phyloP scores from a whole-genome alignment of 108 stramenopile genomes.

The Cyclostephanos tholiformis region DNA sequence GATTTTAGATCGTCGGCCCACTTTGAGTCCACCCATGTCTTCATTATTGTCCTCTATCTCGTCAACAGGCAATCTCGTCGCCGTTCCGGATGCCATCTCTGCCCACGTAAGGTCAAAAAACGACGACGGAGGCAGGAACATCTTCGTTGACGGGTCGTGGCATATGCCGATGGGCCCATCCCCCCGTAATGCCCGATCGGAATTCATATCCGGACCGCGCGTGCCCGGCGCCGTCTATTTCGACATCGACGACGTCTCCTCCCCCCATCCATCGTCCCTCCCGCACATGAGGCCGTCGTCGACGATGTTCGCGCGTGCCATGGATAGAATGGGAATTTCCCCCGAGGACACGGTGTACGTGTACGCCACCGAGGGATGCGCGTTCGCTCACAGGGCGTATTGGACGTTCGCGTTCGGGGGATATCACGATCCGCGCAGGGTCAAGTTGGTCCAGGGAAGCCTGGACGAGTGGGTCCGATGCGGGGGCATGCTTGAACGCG shows the following conservation, averaged over 20 bases:
- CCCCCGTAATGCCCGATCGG: conserved; percentile 24
- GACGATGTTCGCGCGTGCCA: conserved; percentile 46
- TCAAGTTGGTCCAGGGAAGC: conserved; percentile 65
- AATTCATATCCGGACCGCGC: conserved; percentile 60
- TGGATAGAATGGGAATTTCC: conserved; percentile 55
- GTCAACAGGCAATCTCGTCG: conserved; percentile 11
- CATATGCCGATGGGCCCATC: conserved; percentile 35
- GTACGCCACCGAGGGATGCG: conserved; percentile 56
- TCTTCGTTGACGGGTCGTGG: conserved; percentile 52
- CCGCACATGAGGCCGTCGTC: conserved; percentile 46
- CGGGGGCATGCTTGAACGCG: conserved; percentile 57
- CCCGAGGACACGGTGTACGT: conserved; percentile 51
- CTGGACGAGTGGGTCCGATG: conserved; percentile 64
- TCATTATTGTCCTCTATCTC: not conserved
- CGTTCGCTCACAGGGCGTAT: conserved; percentile 69
- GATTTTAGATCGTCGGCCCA: not conserved
- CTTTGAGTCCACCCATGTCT: not conserved
- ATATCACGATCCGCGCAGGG: conserved; percentile 33
- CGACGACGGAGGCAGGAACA: not conserved
- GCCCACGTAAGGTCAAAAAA: conserved; percentile 13
- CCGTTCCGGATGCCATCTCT: conserved; percentile 23
- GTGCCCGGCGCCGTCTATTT: conserved; percentile 64
- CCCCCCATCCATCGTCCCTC: conserved; percentile 43
- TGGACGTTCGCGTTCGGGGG: conserved; percentile 58
- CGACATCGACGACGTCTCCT: conserved; percentile 72